Base-by-base conservation (phyloP, 106 monocot species). In the Amphibolis antarctica region DNA sequence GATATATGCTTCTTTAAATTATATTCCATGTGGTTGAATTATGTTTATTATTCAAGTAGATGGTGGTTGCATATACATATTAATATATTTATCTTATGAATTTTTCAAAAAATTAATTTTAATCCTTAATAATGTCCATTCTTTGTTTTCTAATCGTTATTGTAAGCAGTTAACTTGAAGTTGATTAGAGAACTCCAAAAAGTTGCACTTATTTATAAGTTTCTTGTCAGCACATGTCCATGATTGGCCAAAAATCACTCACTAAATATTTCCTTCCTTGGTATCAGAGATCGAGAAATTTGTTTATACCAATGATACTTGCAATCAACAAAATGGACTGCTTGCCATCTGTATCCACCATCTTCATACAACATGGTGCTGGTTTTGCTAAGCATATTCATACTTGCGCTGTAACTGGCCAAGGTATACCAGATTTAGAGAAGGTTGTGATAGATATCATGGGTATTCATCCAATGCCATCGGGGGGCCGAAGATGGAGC, bases 311-410 rank as follows among this genome's bases (percentile, higher is more conserved):
- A 1, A 78, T 82, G 63, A 80, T 96, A 58, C 89, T 96, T 66
- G 90, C 82, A 45, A 67, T 84, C 53, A 96, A 96, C 75, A 96
- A 96, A 66, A 82, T 84, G 55, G 96, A 96, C 79, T 77, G 96
- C 60, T 68, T 77, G 44, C 45, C 79, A 56, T 81, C 74, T 65
- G 36, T 47, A 30, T 66, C 78, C 17, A 28, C 54, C 0, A 64
- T 79, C 28, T 55, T 65, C 24, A 64, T 77, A 61, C 43, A 73
- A 1, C 64, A 59, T 58, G 64, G 19, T 42, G 51, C 21, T 12
- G 31, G 52, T 49, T 96, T 93, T 61, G 68, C 21, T 19, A 86
- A 76, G 60, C 59, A 64, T 72, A 81, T 96, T n/a, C 55, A 57
- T 20, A 86, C 89, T 25, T 84, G 86, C 70, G 94, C 94, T 46